Percentiles rank a stretch among this genome's conserved stretches.
Evolutionary conservation across 108 stramenopile genomes (phyloP).

Genomic region (Pseudonitzschia multistriata): DNA sequence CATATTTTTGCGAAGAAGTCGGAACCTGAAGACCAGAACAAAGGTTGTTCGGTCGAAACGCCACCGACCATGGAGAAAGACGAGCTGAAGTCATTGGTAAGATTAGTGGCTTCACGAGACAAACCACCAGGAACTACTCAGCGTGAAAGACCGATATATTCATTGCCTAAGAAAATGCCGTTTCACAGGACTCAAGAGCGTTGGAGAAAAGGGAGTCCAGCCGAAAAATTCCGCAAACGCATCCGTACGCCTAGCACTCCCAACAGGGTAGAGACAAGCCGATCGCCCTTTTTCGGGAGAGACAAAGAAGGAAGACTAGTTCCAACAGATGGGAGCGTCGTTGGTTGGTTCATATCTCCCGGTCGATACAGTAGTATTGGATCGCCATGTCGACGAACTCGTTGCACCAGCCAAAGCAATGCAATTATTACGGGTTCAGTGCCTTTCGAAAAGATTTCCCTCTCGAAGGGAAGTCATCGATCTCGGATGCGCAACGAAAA

Average conservation of each 20-base stretch:
- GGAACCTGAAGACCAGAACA: not conserved
- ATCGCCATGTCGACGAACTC: not conserved
- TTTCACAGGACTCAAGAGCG: not conserved
- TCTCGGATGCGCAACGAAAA: constrained; percentile 7
- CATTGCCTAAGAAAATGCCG: not conserved
- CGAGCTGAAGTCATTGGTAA: not conserved
- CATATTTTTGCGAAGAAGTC: no score
- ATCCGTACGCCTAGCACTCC: not conserved
- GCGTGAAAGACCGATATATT: not conserved
- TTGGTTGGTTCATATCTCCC: constrained; percentile 2
- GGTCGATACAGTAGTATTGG: constrained; percentile 4
- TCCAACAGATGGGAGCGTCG: not conserved
- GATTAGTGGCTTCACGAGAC: no score
- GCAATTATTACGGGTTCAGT: not conserved
- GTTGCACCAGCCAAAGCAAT: not conserved
- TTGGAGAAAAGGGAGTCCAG: not conserved
- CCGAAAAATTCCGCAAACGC: not conserved
- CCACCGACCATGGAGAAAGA: not conserved
- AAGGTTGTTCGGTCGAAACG: not conserved
- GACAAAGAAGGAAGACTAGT: not conserved
- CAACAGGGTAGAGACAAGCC: constrained; percentile 5
- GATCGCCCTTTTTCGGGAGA: not conserved
- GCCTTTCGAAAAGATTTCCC: not conserved
- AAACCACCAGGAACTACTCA: not conserved
- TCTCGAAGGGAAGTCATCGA: not conserved